Evolutionary conservation across 1,284 basidiomycete species (phyloP), one percentile per base, ranked within the genome.

Genomic region (Cystobasidium slooffiae): DNA sequence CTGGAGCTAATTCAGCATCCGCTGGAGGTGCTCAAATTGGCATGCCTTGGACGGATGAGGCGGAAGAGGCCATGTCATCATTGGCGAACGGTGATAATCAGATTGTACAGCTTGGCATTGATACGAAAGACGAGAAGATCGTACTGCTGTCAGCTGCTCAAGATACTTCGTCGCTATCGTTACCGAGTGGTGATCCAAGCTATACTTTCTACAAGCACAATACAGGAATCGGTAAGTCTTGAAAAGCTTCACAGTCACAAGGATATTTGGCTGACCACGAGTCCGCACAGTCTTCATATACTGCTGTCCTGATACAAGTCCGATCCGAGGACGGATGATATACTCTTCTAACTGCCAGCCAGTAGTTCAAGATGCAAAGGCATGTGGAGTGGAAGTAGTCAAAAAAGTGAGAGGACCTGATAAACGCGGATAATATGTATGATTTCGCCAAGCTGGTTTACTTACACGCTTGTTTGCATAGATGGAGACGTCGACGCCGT

Each of bases 231-330:
- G 69, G 69, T 72, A 55, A 9, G 69, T 72, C 69, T 72, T 72
- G n/a, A n/a, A n/a, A n/a, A n/a, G n/a, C n/a, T n/a, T n/a, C n/a
- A n/a, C n/a, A n/a, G n/a, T n/a, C n/a, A n/a, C n/a, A n/a, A n/a
- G n/a, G n/a, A n/a, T n/a, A n/a, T n/a, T n/a, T n/a, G n/a, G n/a
- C n/a, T n/a, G n/a, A n/a, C n/a, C n/a, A n/a, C n/a, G n/a, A n/a
- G n/a, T n/a, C n/a, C n/a, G n/a, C n/a, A n/a, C n/a, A n/a, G 69
- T 72, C 69, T 72, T 72, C 69, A 72, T 72, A 44, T 72, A 72
- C 39, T 72, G 59, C 49, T 72, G 69, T 64, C 69, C 69, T 6
- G 47, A 52, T 44, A 53, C 59, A 9, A 63, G 59, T 44, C 69
- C 69, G 12, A 47, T 72, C 0, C 16, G 69, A 22, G 20, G 59